phyloP scores from a whole-genome alignment of 345 rosid species.

The Sonneratia caseolaris region DNA sequence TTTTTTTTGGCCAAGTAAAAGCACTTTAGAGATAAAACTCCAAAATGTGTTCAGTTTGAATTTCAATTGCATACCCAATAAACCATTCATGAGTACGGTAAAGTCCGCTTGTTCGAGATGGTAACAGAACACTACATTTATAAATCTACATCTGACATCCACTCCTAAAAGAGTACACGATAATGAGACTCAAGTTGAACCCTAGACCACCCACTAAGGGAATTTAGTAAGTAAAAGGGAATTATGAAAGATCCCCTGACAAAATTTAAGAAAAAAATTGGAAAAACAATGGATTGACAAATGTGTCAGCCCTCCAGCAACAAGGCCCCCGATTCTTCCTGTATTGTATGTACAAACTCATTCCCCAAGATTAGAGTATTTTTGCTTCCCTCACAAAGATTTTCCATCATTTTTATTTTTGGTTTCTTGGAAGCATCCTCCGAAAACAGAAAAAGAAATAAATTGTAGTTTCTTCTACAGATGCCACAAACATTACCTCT shows the following conservation, averaged over 20 bases:
- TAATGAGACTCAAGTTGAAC: neutral
- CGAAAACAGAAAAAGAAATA: neutral
- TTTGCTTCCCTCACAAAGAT: conserved; percentile 1
- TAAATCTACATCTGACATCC: conserved; percentile 4
- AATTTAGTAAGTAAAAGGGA: conserved; percentile 29
- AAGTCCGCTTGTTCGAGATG: neutral
- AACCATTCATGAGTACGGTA: neutral
- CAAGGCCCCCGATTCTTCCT: conserved; percentile 3
- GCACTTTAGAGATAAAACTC: too few species aligned
- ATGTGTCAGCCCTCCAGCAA: conserved; percentile 21
- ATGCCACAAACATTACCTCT: conserved; percentile 3
- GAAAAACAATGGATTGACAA: neutral
- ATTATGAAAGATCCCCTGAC: conserved; percentile 12
- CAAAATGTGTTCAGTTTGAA: too few species aligned
- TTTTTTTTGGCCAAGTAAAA: too few species aligned
- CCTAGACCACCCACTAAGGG: neutral
- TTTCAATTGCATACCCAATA: too few species aligned
- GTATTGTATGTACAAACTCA: conserved; percentile 34
- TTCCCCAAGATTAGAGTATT: conserved; percentile 13
- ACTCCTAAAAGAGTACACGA: neutral
- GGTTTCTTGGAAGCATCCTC: neutral
- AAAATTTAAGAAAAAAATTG: neutral
- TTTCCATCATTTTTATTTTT: neutral
- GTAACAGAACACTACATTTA: neutral
- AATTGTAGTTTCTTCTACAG: neutral